phyloP scores from a whole-genome alignment of 352 stramenopile species.

The Phytophthora hibernalis region DNA sequence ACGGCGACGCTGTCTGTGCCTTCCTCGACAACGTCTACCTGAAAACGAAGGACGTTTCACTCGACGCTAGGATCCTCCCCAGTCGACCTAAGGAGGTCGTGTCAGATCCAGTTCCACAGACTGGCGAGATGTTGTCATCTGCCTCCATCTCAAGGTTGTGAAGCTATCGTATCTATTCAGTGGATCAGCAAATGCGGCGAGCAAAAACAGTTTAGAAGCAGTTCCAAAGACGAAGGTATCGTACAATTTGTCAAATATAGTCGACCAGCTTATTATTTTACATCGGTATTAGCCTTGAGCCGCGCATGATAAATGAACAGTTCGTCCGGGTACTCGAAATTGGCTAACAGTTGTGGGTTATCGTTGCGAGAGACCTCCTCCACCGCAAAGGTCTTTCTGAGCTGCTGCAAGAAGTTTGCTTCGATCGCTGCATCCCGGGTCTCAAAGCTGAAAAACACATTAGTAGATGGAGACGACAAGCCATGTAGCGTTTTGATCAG shows the following conservation, averaged over 20 bases:
- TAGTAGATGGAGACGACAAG: conserved; percentile 32
- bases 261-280: conserved; percentile 8
- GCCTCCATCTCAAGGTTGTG: conserved; percentile 33
- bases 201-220: background rate
- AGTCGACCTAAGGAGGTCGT: conserved; percentile 4
- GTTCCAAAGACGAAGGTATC: conserved; percentile 14
- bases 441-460: conserved; percentile 58
- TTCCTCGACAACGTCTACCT: conserved; percentile 66
- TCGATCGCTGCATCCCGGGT: conserved; percentile 51
- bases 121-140: background rate
- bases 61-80: conserved; percentile 35
- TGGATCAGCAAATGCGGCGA: background rate
- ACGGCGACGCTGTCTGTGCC: conserved; percentile 57
- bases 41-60: conserved; percentile 47
- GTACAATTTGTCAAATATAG: conserved; percentile 30
- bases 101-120: background rate
- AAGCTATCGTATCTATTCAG: background rate
- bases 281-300: conserved; percentile 23
- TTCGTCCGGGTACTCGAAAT: conserved; percentile 51
- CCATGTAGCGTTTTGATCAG: conserved; percentile 45
- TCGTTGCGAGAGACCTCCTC: conserved; percentile 25
- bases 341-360: conserved; percentile 33
- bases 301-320: conserved; percentile 53
- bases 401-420: conserved; percentile 43
- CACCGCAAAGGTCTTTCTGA: conserved; percentile 40